Evolutionary conservation across 305 asterid genomes (phyloP).

Genomic region (Andrographis paniculata): DNA sequence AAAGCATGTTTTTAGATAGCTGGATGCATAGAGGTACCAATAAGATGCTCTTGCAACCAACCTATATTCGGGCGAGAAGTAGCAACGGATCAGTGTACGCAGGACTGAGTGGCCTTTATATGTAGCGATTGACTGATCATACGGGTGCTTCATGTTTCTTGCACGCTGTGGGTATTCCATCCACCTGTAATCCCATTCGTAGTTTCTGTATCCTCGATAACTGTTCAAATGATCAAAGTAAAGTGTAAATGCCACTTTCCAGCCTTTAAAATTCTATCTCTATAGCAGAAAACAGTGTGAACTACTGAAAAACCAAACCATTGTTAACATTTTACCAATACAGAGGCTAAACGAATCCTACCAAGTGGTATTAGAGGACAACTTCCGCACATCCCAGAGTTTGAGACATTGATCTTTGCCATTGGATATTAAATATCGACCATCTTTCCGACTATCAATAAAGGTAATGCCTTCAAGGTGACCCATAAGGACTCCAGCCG

Average conservation of each 20-base stretch:
- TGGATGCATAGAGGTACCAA: neutral
- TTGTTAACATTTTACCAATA: too few relatives aligned
- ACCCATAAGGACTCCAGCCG: slow-evolving; percentile 76
- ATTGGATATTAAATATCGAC: slow-evolving; percentile 77
- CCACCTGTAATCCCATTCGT: slow-evolving; percentile 93
- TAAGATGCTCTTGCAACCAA: slow-evolving; percentile 16
- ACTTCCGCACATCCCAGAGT: slow-evolving; percentile 88
- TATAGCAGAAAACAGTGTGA: too few relatives aligned
- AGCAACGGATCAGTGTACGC: slow-evolving; percentile 81
- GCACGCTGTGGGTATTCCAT: slow-evolving; percentile 84
- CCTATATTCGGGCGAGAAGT: slow-evolving; percentile 90
- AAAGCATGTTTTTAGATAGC: too few relatives aligned
- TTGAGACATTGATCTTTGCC: slow-evolving; percentile 86
- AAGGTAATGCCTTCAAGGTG: slow-evolving; percentile 89
- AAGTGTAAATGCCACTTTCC: slow-evolving; percentile 1
- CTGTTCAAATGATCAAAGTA: slow-evolving; percentile 21
- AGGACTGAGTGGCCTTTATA: slow-evolving; percentile 82
- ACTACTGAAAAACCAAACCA: too few relatives aligned
- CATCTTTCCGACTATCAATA: slow-evolving; percentile 81
- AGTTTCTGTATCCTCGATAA: slow-evolving; percentile 39
- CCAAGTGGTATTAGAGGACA: slow-evolving; percentile 54
- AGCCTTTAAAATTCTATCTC: too few relatives aligned
- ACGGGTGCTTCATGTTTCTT: slow-evolving; percentile 59
- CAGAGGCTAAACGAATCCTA: slow-evolving; percentile 23
- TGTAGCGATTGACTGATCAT: slow-evolving; percentile 69